These are phyloP conservation scores for Botrytis porri DNA, from an alignment of 2,329 filamentous ascomycete genomes.

Conservation along the genomic window DNA sequence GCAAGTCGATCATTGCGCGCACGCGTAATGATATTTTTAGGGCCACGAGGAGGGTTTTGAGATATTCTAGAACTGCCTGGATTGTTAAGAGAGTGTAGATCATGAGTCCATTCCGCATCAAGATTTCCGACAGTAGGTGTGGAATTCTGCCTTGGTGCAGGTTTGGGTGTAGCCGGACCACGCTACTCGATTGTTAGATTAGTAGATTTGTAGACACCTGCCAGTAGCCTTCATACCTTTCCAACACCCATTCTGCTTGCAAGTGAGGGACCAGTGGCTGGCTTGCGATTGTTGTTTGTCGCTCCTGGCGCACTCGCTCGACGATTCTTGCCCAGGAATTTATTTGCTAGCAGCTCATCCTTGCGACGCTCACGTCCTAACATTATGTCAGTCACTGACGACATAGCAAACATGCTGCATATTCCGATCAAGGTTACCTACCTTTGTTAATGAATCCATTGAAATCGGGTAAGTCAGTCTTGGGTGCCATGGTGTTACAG, in stretches of 20 bases:
- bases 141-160: constrained; percentile 24
- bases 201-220: background rate
- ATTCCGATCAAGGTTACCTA: constrained; percentile 20
- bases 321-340: constrained; percentile 63
- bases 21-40: constrained; percentile 28
- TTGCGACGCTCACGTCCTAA: constrained; percentile 62
- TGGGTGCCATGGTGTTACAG: constrained; percentile 34
- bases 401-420: background rate
- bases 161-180: constrained; percentile 29
- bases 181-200: constrained; percentile 28
- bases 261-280: constrained; percentile 53
- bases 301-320: constrained; percentile 56
- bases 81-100: constrained; percentile 55
- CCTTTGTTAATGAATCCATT: constrained; percentile 38
- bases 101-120: constrained; percentile 69
- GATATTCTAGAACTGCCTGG: constrained; percentile 42
- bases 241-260: constrained; percentile 70
- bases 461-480: constrained; percentile 35
- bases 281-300: constrained; percentile 46
- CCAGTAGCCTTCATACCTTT: constrained; percentile 52
- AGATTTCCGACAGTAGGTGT: constrained; percentile 51
- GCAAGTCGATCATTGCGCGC: constrained; percentile 34
- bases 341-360: constrained; percentile 67
- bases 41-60: constrained; percentile 40
- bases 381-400: constrained; percentile 21